Percentiles rank a stretch among this genome's conserved stretches.
Evolutionary conservation across 345 rosid genomes (phyloP).

Genomic region (Rhodamnia argentea): DNA sequence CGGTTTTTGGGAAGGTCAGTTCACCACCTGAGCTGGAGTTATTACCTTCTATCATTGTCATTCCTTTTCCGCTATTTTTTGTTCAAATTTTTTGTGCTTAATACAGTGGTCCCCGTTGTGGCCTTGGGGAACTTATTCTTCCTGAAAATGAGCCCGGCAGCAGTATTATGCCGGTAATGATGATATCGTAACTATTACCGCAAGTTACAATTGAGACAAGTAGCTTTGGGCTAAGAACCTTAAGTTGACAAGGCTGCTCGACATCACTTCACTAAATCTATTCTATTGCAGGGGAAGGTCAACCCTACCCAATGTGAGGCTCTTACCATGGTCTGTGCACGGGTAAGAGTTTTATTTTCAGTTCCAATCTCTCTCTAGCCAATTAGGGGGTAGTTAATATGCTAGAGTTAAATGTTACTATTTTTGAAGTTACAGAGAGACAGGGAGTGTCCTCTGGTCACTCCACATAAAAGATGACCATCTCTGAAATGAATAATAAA

Average conservation of each 20-base stretch:
- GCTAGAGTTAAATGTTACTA: background rate
- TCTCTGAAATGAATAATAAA: background rate
- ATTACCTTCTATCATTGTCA: background rate
- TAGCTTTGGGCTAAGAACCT: background rate
- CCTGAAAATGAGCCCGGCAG: conserved; percentile 99
- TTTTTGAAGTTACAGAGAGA: background rate
- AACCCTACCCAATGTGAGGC: conserved; percentile 99
- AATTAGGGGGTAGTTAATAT: background rate
- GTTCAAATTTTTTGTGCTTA: conserved; percentile 9
- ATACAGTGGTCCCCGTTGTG: conserved; percentile 90
- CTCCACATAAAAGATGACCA: background rate
- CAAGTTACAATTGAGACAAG: background rate
- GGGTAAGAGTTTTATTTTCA: conserved; percentile 32
- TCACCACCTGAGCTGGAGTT: background rate
- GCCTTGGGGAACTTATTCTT: conserved; percentile 95
- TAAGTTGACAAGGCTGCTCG: background rate
- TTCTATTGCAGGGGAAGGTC: conserved; percentile 76
- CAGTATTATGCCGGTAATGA: conserved; percentile 93
- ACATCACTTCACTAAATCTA: conserved; percentile 2
- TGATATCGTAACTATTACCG: background rate
- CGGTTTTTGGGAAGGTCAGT: conserved; percentile 77
- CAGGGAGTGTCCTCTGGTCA: background rate
- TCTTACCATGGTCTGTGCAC: conserved; percentile 95
- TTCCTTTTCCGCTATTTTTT: conserved; percentile 9
- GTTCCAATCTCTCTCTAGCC: background rate